Conservation (phyloP, 2,329 filamentous ascomycete species). For the Scedosporium boydii region DNA sequence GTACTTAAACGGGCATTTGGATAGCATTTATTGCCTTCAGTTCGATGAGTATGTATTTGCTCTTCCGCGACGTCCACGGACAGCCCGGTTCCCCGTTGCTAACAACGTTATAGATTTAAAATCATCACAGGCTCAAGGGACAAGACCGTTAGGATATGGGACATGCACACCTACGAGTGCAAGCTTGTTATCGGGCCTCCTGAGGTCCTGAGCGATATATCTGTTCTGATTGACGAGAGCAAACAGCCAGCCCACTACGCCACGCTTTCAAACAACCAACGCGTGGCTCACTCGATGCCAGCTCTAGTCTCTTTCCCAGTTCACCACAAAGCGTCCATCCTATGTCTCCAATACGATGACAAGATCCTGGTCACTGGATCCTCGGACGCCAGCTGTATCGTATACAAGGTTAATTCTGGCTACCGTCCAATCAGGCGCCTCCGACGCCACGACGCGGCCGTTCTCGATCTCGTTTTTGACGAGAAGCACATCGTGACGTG, state of each 20-base stretch:
- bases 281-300: conserved; percentile 38
- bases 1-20: conserved; percentile 86
- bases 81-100: conserved; percentile 17
- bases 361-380: conserved; percentile 91
- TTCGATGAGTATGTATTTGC: conserved; percentile 72
- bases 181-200: conserved; percentile 77
- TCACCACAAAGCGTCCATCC: conserved; percentile 84
- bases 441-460: conserved; percentile 70
- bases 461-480: conserved; percentile 90
- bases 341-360: conserved; percentile 92
- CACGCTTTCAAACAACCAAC: conserved; percentile 39
- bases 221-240: conserved; percentile 41
- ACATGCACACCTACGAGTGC: conserved; percentile 81
- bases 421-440: conserved; percentile 76
- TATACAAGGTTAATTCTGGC: conserved; percentile 73
- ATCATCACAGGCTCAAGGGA: conserved; percentile 96
- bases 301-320: conserved; percentile 45
- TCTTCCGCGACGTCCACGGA: not conserved
- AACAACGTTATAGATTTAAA: conserved; percentile 55
- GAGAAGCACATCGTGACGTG: conserved; percentile 90
- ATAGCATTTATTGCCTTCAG: conserved; percentile 96
- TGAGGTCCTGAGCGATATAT: conserved; percentile 44
- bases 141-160: conserved; percentile 92
- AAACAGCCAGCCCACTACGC: conserved; percentile 46
- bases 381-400: conserved; percentile 82